Conservation (phyloP, 2,329 filamentous ascomycete species). For the Fusarium nisikadoi region DNA sequence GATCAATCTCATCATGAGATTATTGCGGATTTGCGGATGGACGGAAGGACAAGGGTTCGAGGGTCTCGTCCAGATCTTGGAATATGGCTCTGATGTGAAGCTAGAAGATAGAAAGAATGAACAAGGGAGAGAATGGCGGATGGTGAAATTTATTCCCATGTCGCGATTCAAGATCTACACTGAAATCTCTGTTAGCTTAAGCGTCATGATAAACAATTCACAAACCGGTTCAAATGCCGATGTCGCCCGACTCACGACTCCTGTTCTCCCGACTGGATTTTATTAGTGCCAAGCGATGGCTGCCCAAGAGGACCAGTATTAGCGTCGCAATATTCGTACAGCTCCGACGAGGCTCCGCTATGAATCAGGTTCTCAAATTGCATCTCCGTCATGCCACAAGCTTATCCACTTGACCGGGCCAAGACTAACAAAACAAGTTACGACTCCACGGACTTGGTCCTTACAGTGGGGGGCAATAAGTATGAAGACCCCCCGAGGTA, state of each 20-base stretch:
- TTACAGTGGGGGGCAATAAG: neutral
- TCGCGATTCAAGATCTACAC: neutral
- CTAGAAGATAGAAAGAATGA: neutral
- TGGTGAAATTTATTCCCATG: neutral
- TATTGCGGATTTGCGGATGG: neutral
- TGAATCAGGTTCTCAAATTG: neutral
- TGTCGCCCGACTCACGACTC: neutral
- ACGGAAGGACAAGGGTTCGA: neutral
- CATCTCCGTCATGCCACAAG: neutral
- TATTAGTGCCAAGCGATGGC: neutral
- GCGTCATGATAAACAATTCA: neutral
- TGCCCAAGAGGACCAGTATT: neutral
- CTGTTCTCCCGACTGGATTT: neutral
- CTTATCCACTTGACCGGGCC: constrained; percentile 9
- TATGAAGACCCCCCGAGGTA: too few species aligned
- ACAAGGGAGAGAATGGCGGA: neutral
- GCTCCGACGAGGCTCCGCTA: constrained; percentile 18
- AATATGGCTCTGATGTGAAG: neutral
- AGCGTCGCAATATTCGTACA: constrained; percentile 14
- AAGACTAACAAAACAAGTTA: neutral
- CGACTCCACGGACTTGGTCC: neutral
- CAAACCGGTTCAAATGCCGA: neutral
- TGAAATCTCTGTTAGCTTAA: neutral
- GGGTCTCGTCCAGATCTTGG: neutral
- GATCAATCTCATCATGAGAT: neutral